Percentiles rank a stretch among this genome's conserved stretches.
Evolutionary conservation across 2,329 filamentous ascomycete species (phyloP).

Genomic region (Sclerotinia minor): DNA sequence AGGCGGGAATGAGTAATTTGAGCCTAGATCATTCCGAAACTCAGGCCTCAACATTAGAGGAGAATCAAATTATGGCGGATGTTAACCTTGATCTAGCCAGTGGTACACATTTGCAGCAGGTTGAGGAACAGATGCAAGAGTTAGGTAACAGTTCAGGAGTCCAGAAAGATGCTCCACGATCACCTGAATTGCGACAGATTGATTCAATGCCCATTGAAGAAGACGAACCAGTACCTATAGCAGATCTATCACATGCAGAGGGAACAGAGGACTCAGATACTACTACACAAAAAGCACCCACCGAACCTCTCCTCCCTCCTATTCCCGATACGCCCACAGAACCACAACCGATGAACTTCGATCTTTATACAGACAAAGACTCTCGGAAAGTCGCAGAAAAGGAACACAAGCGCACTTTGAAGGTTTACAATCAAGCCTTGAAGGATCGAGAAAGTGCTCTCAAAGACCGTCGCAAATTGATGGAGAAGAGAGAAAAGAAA

Average conservation of each 20-base stretch:
- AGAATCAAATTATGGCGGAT: conserved; percentile 31
- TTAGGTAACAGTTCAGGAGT: conserved; percentile 37
- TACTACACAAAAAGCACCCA: conserved; percentile 34
- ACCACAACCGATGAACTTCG: conserved; percentile 57
- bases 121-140: conserved; percentile 36
- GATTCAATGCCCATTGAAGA: conserved; percentile 47
- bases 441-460: conserved; percentile 67
- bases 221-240: conserved; percentile 27
- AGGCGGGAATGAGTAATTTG: conserved; percentile 34
- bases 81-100: conserved; percentile 40
- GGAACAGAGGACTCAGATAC: neutral
- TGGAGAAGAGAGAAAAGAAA: conserved; percentile 53
- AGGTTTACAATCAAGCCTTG: conserved; percentile 64
- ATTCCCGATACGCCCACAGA: conserved; percentile 54
- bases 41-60: conserved; percentile 45
- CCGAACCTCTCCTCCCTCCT: conserved; percentile 47
- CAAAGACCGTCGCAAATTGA: conserved; percentile 60
- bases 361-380: conserved; percentile 61
- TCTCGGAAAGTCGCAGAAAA: conserved; percentile 68
- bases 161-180: conserved; percentile 34
- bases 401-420: conserved; percentile 61
- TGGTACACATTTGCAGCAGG: conserved; percentile 40
- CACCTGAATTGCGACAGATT: conserved; percentile 42
- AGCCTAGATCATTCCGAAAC: conserved; percentile 28
- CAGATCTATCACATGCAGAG: conserved; percentile 2